phyloP scores from a whole-genome alignment of 129 eudicot species.

The Artemisia argyi region DNA sequence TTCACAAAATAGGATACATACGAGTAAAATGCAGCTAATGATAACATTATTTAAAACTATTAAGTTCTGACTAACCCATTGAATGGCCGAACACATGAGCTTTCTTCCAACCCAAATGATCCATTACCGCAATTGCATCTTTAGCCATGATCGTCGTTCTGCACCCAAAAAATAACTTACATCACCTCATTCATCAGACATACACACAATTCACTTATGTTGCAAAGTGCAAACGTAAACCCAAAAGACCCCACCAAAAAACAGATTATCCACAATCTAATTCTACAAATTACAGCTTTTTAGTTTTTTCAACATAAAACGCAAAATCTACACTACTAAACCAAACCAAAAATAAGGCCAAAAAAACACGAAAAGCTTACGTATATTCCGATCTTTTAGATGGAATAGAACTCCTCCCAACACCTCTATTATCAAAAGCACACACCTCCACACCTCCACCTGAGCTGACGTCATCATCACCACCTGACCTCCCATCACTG shows the following conservation, averaged over 20 bases:
- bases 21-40: constrained; percentile 1
- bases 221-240: too few relatives aligned
- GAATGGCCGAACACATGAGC: constrained; percentile 99
- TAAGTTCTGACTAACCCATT: constrained; percentile 69
- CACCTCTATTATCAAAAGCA: constrained; percentile 87
- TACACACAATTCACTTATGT: background rate
- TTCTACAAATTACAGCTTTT: background rate
- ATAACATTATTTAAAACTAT: constrained; percentile 4
- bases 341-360: too few relatives aligned
- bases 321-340: too few relatives aligned
- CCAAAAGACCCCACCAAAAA: background rate
- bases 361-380: constrained; percentile 32
- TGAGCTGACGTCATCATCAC: background rate
- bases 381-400: constrained; percentile 59
- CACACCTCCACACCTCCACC: constrained; percentile 62
- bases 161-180: constrained; percentile 26
- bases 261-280: background rate
- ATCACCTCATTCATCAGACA: constrained; percentile 6
- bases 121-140: constrained; percentile 93
- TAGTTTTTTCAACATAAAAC: too few relatives aligned
- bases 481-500: constrained; percentile 32
- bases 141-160: constrained; percentile 94
- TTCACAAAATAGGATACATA: background rate
- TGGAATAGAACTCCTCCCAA: constrained; percentile 89
- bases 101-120: constrained; percentile 91